phyloP scores from a whole-genome alignment of 2,329 filamentous ascomycete species.

The Neonectria faginata region DNA sequence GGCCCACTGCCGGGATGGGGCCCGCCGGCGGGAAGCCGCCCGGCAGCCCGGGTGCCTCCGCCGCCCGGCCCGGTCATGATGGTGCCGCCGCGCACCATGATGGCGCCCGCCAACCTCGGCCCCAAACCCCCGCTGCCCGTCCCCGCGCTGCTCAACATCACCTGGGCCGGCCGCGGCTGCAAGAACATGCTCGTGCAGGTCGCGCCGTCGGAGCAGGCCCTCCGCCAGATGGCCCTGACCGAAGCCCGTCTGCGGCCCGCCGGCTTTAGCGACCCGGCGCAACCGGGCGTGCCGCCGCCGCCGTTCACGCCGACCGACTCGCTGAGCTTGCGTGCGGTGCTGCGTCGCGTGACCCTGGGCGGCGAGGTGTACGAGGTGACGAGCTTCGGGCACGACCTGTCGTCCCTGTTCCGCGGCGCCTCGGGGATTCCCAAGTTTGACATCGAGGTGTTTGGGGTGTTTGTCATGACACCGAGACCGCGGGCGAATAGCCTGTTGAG shows the following conservation, averaged over 20 bases:
- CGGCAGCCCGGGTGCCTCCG: slow-evolving; percentile 7
- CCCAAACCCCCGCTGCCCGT: slow-evolving; percentile 6
- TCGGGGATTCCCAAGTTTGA: slow-evolving; percentile 42
- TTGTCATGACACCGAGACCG: slow-evolving; percentile 3
- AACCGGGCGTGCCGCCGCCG: slow-evolving; percentile 8
- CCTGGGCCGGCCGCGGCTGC: slow-evolving; percentile 46
- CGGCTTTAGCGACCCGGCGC: slow-evolving; percentile 25
- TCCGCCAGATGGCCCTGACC: slow-evolving; percentile 36
- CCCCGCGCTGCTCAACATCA: slow-evolving; percentile 45
- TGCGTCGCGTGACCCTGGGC: slow-evolving; percentile 42
- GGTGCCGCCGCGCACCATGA: slow-evolving; percentile 2
- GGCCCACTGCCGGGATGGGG: not conserved
- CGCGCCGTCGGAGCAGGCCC: slow-evolving; percentile 50
- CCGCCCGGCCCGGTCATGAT: slow-evolving; percentile 6
- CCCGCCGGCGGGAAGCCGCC: not conserved
- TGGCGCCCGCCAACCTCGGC: not conserved
- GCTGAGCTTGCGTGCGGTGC: slow-evolving; percentile 21
- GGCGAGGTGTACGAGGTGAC: slow-evolving; percentile 41
- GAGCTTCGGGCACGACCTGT: slow-evolving; percentile 45
- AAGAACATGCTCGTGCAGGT: slow-evolving; percentile 47
- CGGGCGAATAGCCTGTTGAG: slow-evolving; percentile 5
- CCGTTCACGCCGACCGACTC: slow-evolving; percentile 18
- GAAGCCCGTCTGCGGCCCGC: slow-evolving; percentile 37
- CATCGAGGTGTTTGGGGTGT: slow-evolving; percentile 28
- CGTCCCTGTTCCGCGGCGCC: slow-evolving; percentile 35